Percentiles rank a stretch among this genome's conserved stretches.
These are phyloP conservation scores for Blastomyces parvus DNA, from an alignment of 2,329 filamentous ascomycete genomes.

Conservation along the genomic window DNA sequence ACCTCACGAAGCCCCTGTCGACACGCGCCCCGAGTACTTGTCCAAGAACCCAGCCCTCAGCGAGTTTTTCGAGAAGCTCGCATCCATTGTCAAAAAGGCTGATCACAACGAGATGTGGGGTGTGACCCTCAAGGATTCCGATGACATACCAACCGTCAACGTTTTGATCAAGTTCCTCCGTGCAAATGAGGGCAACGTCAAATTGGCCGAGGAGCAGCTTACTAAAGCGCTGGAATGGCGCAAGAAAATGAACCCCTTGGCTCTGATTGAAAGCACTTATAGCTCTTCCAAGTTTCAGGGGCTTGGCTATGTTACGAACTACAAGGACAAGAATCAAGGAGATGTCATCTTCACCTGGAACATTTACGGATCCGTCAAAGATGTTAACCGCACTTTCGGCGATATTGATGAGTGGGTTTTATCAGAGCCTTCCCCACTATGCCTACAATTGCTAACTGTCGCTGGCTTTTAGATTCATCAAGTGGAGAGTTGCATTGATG, in stretches of 20 bases:
- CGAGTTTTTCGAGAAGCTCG: conserved; percentile 50
- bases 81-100: conserved; percentile 47
- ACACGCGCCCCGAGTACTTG: conserved; percentile 30
- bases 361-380: conserved; percentile 80
- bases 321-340: conserved; percentile 47
- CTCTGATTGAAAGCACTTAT: conserved; percentile 55
- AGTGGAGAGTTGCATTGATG: conserved; percentile 86
- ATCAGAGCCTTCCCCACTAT: neutral
- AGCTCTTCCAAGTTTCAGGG: conserved; percentile 61
- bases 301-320: conserved; percentile 71
- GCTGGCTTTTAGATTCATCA: conserved; percentile 57
- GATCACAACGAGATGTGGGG: conserved; percentile 79
- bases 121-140: conserved; percentile 49
- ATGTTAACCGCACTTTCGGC: conserved; percentile 70
- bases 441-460: conserved; percentile 7
- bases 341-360: conserved; percentile 74
- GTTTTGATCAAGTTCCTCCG: conserved; percentile 89
- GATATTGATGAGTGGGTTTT: conserved; percentile 63
- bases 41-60: conserved; percentile 38
- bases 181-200: conserved; percentile 69
- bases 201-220: conserved; percentile 68
- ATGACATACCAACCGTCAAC: conserved; percentile 66
- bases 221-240: conserved; percentile 73
- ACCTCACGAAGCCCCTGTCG: conserved; percentile 11
- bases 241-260: conserved; percentile 61